Percentiles rank a stretch among this genome's conserved stretches.
Evolutionary conservation across 2,329 filamentous ascomycete genomes (phyloP).

Genomic region (Metarhizium rileyi): DNA sequence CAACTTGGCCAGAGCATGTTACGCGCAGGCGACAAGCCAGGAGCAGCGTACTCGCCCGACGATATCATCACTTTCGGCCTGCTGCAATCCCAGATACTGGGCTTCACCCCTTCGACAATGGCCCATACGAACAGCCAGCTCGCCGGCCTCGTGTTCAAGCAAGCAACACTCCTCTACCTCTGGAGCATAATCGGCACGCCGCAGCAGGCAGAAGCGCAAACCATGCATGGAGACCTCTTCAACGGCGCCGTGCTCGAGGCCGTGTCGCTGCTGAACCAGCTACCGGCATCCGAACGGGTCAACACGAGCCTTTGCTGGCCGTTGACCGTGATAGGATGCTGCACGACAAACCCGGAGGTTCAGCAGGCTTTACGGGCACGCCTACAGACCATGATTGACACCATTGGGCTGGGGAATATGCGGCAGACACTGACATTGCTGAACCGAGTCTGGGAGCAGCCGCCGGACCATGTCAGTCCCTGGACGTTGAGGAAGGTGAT

Average conservation of each 20-base stretch:
- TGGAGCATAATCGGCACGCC: slow-evolving; percentile 24
- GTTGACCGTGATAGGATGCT: slow-evolving; percentile 27
- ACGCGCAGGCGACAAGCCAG: slow-evolving; percentile 7
- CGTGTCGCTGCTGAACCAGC: slow-evolving; percentile 19
- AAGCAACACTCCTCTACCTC: slow-evolving; percentile 34
- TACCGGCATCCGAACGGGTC: slow-evolving; percentile 23
- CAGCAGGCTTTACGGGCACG: slow-evolving; percentile 25
- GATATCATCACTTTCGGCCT: slow-evolving; percentile 33
- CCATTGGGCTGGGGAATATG: slow-evolving; percentile 36
- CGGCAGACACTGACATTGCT: slow-evolving; percentile 30
- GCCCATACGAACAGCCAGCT: slow-evolving; percentile 28
- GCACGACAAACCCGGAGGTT: slow-evolving; percentile 23
- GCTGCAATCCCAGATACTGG: slow-evolving; percentile 31
- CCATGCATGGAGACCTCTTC: slow-evolving; percentile 17
- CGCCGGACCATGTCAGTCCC: slow-evolving; percentile 22
- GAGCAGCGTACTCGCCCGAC: slow-evolving; percentile 20
- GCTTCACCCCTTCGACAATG: slow-evolving; percentile 25
- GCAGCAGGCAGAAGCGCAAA: slow-evolving; percentile 11
- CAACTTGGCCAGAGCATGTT: slow-evolving; percentile 32
- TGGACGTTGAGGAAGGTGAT: slow-evolving; percentile 36
- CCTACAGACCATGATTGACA: slow-evolving; percentile 22
- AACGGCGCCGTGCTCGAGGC: slow-evolving; percentile 21
- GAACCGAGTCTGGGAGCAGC: slow-evolving; percentile 31
- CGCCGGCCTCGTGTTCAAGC: slow-evolving; percentile 33
- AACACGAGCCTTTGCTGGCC: slow-evolving; percentile 32